Evolutionary conservation across 306 rosid genomes (phyloP).

Genomic region (Lathyrus tuberosus): DNA sequence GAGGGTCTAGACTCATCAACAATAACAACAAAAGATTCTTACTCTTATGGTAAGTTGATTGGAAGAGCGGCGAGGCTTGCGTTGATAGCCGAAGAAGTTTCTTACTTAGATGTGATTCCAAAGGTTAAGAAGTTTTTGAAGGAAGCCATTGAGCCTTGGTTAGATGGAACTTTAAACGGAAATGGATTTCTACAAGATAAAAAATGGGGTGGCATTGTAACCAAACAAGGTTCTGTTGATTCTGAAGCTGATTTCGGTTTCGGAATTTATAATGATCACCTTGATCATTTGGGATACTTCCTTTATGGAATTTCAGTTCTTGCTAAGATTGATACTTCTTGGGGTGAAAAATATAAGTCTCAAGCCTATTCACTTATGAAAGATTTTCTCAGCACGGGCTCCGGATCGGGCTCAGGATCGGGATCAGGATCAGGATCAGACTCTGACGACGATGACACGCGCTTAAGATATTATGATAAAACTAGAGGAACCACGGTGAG

Average conservation of each 20-base stretch:
- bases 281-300: not conserved
- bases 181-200: not conserved
- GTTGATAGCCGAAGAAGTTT: not conserved
- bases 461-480: constrained; percentile 66
- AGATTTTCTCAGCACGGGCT: not conserved
- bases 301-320: not conserved
- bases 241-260: not conserved
- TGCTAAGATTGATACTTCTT: not conserved
- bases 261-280: not conserved
- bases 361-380: not conserved
- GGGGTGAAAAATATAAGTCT: not conserved
- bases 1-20: not conserved
- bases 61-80: not conserved
- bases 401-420: not conserved
- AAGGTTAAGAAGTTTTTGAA: constrained; percentile 10
- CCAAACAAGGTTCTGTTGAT: not conserved
- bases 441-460: constrained; percentile 37
- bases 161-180: not conserved
- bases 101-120: not conserved
- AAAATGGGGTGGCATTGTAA: not conserved
- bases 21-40: not conserved
- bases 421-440: not conserved
- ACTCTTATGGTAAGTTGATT: not conserved
- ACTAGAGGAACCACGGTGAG: constrained; percentile 52
- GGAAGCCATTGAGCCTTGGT: not conserved